phyloP scores from a whole-genome alignment of 1,284 basidiomycete genomes.

The Apiotrichum porosum region DNA sequence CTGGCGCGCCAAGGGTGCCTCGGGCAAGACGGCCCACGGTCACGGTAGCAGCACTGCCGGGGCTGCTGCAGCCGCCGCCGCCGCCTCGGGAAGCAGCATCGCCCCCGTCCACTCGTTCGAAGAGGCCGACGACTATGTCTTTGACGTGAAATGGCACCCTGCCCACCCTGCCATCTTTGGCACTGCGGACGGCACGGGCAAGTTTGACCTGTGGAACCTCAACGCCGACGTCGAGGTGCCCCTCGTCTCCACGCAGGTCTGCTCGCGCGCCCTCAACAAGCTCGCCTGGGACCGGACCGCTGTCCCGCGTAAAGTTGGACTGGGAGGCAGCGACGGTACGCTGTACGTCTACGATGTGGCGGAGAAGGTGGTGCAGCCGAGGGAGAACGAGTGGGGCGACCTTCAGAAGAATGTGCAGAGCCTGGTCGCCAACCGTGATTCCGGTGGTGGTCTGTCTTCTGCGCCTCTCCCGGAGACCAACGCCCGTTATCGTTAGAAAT shows the following conservation, averaged over 20 bases:
- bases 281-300: conserved; percentile 84
- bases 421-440: conserved; percentile 17
- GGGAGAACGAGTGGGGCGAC: conserved; percentile 84
- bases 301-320: conserved; percentile 66
- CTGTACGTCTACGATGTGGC: conserved; percentile 92
- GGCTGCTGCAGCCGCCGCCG: conserved; percentile 50
- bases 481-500: background rate
- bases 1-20: conserved; percentile 66
- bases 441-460: background rate
- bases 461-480: background rate
- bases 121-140: conserved; percentile 97
- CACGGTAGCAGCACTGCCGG: background rate
- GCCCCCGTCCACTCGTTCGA: conserved; percentile 84
- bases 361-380: conserved; percentile 69
- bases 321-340: conserved; percentile 87
- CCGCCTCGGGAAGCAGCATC: conserved; percentile 46
- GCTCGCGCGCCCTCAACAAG: conserved; percentile 85
- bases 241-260: conserved; percentile 42
- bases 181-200: conserved; percentile 86
- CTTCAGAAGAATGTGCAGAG: conserved; percentile 67
- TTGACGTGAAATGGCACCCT: conserved; percentile 97
- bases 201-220: conserved; percentile 94
- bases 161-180: conserved; percentile 90
- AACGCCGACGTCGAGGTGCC: conserved; percentile 79
- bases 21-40: conserved; percentile 26